Evolutionary conservation across 805 yeast genomes (phyloP), one percentile per base, ranked within the genome.

Genomic region (Brettanomyces custersianus): DNA sequence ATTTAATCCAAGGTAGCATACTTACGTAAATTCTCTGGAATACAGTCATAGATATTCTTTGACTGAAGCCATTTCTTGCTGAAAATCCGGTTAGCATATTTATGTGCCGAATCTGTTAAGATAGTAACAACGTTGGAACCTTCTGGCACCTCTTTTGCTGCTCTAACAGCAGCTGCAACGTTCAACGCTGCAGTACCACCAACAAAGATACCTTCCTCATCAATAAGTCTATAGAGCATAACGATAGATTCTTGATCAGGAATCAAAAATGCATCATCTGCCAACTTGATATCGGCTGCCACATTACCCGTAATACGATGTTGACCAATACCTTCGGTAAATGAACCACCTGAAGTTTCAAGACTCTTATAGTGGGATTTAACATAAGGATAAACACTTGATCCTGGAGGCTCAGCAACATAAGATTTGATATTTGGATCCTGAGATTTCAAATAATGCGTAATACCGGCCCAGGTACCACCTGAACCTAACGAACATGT

Each of bases 321-420:
- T 61, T 88, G 96, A 20, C 96, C 96, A 61, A 88, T 86, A 22
- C 96, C 96, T 62, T 88, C 96, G 20, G 96, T 88, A 58, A 88
- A 86, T 0, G 94, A 81, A 3, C 85, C 74, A 21, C 96, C 96
- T 1, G 72, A 68, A 49, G 87, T 72, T 29, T 75, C 85, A 38
- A 80, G 60, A 9, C 71, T 67, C 52, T 78, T 64, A 22, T 90
- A 90, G 13, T 77, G 74, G 4, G 82, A 66, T 41, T 74, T 77
- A 41, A 88, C 75, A 53, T 79, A 86, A 8, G 86, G 74, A 62
- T 83, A 84, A 31, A 88, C 68, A 34, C 82, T 83, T 4, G 92
- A 79, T 39, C 96, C 96, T 11, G 96, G 96, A 17, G 96, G 96
- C 58, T 88, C 96, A 1, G 96, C 95, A 40, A 85, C 72, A 35